phyloP scores from a whole-genome alignment of 495 filamentous ascomycete genomes.

The Penicillium herquei region DNA sequence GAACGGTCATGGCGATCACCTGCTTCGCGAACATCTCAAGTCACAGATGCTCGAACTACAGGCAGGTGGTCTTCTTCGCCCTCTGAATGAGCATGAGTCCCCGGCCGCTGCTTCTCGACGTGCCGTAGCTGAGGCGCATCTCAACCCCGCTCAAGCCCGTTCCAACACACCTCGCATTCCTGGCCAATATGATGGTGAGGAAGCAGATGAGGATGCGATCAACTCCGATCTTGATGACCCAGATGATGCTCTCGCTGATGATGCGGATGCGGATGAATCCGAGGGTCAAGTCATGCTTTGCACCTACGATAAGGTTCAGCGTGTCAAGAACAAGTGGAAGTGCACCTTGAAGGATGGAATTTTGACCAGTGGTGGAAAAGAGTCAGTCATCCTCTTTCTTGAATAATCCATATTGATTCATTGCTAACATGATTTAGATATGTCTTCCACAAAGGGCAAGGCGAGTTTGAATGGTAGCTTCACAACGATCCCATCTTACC shows the following conservation, averaged over 20 bases:
- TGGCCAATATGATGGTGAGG: conserved; percentile 69
- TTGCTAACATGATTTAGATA: conserved; percentile 52
- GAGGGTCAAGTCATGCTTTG: conserved; percentile 89
- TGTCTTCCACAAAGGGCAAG: conserved; percentile 94
- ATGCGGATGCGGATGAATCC: conserved; percentile 78
- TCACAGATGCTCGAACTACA: conserved; percentile 68
- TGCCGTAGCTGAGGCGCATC: conserved; percentile 11
- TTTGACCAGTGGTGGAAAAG: conserved; percentile 82
- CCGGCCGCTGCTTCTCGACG: conserved; percentile 17
- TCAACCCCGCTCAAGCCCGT: not conserved
- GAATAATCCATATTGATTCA: not conserved
- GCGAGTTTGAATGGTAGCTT: conserved; percentile 93
- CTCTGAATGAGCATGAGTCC: conserved; percentile 43
- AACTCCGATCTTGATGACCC: conserved; percentile 98
- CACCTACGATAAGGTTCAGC: conserved; percentile 98
- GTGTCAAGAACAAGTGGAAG: conserved; percentile 99
- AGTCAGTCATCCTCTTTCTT: conserved; percentile 51
- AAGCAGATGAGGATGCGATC: conserved; percentile 89
- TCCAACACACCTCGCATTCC: conserved; percentile 10
- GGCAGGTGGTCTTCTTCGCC: conserved; percentile 78
- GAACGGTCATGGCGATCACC: conserved; percentile 56
- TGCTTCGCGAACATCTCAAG: conserved; percentile 40
- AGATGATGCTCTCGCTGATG: conserved; percentile 75
- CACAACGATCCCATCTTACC: not conserved
- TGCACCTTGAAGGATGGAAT: conserved; percentile 97